Evolutionary conservation across 306 rosid genomes (phyloP).

Genomic region (Prunus armeniaca): DNA sequence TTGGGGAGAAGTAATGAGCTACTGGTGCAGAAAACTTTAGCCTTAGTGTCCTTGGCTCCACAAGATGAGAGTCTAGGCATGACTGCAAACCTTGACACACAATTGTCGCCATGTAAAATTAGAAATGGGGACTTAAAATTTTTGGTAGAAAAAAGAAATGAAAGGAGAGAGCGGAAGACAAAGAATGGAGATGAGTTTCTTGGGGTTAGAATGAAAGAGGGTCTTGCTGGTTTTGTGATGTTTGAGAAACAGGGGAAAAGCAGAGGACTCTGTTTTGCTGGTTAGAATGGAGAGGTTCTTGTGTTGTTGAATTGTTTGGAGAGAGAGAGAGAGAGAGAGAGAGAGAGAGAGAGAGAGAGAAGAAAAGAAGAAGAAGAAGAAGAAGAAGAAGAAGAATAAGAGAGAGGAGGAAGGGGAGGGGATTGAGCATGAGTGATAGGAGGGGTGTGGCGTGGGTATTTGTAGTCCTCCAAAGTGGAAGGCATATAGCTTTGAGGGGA

Average conservation of each 20-base stretch:
- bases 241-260: constrained; percentile 8
- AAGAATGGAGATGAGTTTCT: constrained; percentile 5
- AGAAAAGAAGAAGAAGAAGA: not conserved
- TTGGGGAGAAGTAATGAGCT: constrained; percentile 28
- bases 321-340: not conserved
- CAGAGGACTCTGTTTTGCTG: constrained; percentile 9
- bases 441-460: constrained; percentile 49
- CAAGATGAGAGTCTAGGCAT: constrained; percentile 53
- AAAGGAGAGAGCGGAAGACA: not conserved
- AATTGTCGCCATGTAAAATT: constrained; percentile 63
- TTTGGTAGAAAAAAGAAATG: not conserved
- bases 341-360: not conserved
- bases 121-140: not conserved
- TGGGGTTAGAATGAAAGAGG: constrained; percentile 8
- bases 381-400: not conserved
- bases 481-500: constrained; percentile 19
- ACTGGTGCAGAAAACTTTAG: constrained; percentile 46
- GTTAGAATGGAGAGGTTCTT: constrained; percentile 1
- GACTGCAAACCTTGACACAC: constrained; percentile 56
- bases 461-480: constrained; percentile 61
- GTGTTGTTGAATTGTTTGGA: constrained; percentile 15
- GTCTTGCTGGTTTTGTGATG: not conserved
- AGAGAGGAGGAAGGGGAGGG: not conserved
- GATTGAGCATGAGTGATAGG: constrained; percentile 44
- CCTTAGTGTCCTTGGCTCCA: constrained; percentile 60